Evolutionary conservation across 768 basidiomycete species (phyloP), one percentile per base, ranked within the genome.

Genomic region (Crassisporium funariophilum): DNA sequence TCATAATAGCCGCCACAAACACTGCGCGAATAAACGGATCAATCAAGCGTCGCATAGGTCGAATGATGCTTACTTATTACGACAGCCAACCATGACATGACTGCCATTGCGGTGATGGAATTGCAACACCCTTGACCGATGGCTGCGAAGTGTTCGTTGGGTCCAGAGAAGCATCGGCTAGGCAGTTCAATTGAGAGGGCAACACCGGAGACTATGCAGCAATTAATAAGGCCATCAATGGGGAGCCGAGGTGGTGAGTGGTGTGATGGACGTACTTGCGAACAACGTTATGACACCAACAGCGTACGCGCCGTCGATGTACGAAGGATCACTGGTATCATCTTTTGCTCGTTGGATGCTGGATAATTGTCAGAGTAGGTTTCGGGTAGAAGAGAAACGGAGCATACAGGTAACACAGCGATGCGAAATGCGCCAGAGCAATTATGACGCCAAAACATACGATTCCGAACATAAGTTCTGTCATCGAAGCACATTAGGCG

Each of bases 381-480:
- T 19, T 15, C 13, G 25, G n/a, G 33, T 12, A 20, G 29, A 16
- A 16, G 21, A 25, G 22, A 41, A 19, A n/a, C n/a, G n/a, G 15
- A n/a, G 41, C 61, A 15, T 47, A 64, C 64, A 66, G 46, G 52
- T 59, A 66, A 41, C 57, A 62, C 12, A 64, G 50, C 12, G 61
- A 59, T 15, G 63, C 60, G 39, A 66, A 64, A 21, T 61, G 60
- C n/a, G 55, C 60, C 16, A 66, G 55, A 35, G 63, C 55, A 31
- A 63, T 49, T 23, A 66, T 25, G 17, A 63, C 58, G 20, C 54
- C 54, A 29, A 60, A 41, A 42, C 60, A 63, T 12, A 62, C 47
- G 13, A 64, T 53, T 5, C 63, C 61, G 27, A 66, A 66, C 36
- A 66, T 35, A 22, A 66, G 53, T 2, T 57, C 64, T 66, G 46